Evolutionary conservation across 257 asterid genomes (phyloP), one percentile per base, ranked within the genome.

Genomic region (Euphrasia confusa): DNA sequence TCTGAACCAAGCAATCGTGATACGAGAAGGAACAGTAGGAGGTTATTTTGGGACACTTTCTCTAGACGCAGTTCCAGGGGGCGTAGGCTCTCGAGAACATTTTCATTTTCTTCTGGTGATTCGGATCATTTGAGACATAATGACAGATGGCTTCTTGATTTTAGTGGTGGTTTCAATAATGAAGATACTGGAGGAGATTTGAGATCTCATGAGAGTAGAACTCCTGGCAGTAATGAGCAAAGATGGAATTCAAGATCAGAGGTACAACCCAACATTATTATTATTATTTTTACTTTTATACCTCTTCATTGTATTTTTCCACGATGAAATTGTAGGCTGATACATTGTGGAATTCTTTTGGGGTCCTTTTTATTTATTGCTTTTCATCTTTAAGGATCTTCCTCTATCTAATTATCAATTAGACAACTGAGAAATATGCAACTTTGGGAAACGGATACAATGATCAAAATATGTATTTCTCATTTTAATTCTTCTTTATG

Each of bases 31-130:
- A 82, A 81, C 68, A 84, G 84, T 65, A 88, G 95, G 81, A 83
- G 97, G 75, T 80, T 88, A 71, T 91, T 88, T 67, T 83, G 90
- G 95, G 97, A 91, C 70, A 84, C 97, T 42, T 88, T 88, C 70
- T 80, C 95, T 35, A 79, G 94, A 73, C 85, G 84, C 59, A 65
- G 74, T 75, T 83, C 92, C 50, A 80, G 98, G 78, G 79, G 94
- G 70, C 81, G 72, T 66, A 49, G 77, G 15, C 80, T 84, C 42
- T 75, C 87, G 26, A 77, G 81, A 70, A 72, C 71, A 33, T 74
- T 67, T 64, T 54, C 60, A 10, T 78, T 78, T 37, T 71, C 95
- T 27, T 74, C 86, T 33, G 80, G 75, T 73, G 78, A 67, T 72
- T 64, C 85, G 72, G 83, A 81, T 62, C 61, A 58, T 69, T 56